These are phyloP conservation scores for Aphanomyces cochlioides DNA, from an alignment of 352 stramenopile genomes.

Conservation along the genomic window DNA sequence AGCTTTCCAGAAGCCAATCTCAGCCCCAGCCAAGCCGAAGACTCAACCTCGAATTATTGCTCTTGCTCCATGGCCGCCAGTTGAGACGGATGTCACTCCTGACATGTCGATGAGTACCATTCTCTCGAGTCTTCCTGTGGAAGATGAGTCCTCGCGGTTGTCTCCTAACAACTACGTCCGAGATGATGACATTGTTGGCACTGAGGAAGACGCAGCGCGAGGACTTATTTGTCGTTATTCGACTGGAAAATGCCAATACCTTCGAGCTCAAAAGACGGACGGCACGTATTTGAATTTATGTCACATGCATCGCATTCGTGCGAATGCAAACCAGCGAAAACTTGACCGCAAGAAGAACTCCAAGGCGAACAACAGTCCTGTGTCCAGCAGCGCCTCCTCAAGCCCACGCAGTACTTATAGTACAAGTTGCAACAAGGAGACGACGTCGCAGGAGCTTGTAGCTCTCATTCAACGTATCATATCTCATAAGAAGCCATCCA, in stretches of 20 bases:
- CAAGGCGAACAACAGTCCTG: slow-evolving; percentile 26
- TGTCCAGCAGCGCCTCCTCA: background rate
- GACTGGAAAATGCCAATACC: slow-evolving; percentile 75
- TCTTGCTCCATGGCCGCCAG: background rate
- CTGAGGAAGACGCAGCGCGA: slow-evolving; percentile 8
- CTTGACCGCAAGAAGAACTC: slow-evolving; percentile 82
- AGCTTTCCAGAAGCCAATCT: background rate
- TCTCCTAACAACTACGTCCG: background rate
- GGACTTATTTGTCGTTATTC: slow-evolving; percentile 78
- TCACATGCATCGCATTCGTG: slow-evolving; percentile 73
- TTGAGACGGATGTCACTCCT: background rate
- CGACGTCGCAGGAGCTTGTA: background rate
- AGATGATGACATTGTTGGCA: slow-evolving; percentile 15
- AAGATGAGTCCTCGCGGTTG: background rate
- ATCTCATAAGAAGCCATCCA: background rate
- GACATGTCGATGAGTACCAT: slow-evolving; percentile 24
- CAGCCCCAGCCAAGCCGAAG: background rate
- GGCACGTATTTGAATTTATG: slow-evolving; percentile 80
- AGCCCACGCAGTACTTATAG: slow-evolving; percentile 5
- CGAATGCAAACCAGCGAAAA: slow-evolving; percentile 80
- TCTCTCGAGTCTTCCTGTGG: background rate
- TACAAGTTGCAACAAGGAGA: background rate
- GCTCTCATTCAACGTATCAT: slow-evolving; percentile 3
- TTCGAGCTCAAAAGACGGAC: slow-evolving; percentile 66
- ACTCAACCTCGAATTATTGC: background rate